Base-by-base conservation (phyloP, 768 basidiomycete species). In the Cystobasidium ongulense region DNA sequence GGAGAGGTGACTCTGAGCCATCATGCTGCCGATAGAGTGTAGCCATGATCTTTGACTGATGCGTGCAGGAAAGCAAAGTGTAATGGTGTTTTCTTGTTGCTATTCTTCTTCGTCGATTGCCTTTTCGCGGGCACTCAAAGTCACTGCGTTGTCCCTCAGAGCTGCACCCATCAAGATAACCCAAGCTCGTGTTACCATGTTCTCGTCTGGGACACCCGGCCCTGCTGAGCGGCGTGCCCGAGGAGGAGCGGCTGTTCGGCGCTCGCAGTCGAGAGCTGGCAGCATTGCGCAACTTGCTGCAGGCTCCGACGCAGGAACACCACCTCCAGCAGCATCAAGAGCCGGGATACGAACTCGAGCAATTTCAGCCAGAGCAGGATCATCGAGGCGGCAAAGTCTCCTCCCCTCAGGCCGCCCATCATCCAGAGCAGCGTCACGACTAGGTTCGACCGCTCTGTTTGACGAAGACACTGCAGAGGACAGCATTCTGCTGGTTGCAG, bases 251-350 rank as follows among this genome's bases (percentile, higher is more conserved):
- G 65, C 65, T 31, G 46, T 67, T 1, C 65, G 65, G 46, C 65
- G 65, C 25, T 67, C 65, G 4, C 65, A 67, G 65, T 67, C 65
- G 1, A 29, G 65, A 46, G 65, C 65, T 29, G 65, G 65, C 27
- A 67, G 65, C n/a, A 29, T 52, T 17, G 65, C 43, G 11, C 41
- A 39, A 13, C 33, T 27, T 41, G 38, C 65, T 10, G 29, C 65
- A 29, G 41, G 46, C 21, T 50, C 46, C 4, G 46, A 50, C 18
- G 46, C 46, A 50, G 46, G 46, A 50, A 50, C 46, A 50, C 46
- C 46, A 50, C 46, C 46, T 21, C 46, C 46, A 50, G 46, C 21
- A 50, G 39, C 39, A 7, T 50, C 46, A 8, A 7, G 46, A 21
- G n/a, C 3, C 21, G 46, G 46, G 3, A n/a, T 21, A 4, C 46